Evolutionary conservation across 164 flowering plant genomes (phyloP), one percentile per base, ranked within the genome.

Genomic region (Paratinospora sagittata): DNA sequence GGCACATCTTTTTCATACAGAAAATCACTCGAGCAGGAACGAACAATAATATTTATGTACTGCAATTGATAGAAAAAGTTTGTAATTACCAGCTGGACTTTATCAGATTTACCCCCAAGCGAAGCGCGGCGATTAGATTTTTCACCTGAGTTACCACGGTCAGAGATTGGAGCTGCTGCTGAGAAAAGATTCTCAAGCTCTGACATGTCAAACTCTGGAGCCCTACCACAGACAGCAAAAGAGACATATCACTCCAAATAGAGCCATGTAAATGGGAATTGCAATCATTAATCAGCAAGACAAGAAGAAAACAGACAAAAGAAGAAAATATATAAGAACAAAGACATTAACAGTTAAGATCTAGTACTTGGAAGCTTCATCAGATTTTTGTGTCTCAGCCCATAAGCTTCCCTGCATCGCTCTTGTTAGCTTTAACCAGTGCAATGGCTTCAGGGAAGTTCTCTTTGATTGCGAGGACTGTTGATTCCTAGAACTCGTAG

Each of bases 111-210:
- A 24, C 78, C 75, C 33, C 84, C 89, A 70, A 74, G 58, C 19
- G 90, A 70, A 27, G 86, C 76, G 13, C 86, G 84, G 16, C 85
- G 85, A 55, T 71, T 82, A 57, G 87, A 75, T 78, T 86, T 88
- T 27, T 80, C 87, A 65, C 84, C 85, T 30, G 72, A 37, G 45
- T 61, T 75, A 23, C 83, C 90, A 47, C 58, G 67, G 70, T 82
- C 89, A 72, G 90, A 71, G 75, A 61, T 83, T 63, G 97, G 93
- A 65, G 76, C 86, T 62, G 89, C 86, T 66, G 93, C 89, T 67
- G 96, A 90, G 82, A 96, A 96, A 74, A 93, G 90, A 79, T 74
- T 83, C 78, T 93, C 98, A 63, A 96, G 93, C 80, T 96, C 99
- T 61, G 90, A 80, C 82, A 93, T 84, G 82, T 96, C 99, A 83